phyloP scores from a whole-genome alignment of 768 basidiomycete genomes.

The Auricularia cornea region DNA sequence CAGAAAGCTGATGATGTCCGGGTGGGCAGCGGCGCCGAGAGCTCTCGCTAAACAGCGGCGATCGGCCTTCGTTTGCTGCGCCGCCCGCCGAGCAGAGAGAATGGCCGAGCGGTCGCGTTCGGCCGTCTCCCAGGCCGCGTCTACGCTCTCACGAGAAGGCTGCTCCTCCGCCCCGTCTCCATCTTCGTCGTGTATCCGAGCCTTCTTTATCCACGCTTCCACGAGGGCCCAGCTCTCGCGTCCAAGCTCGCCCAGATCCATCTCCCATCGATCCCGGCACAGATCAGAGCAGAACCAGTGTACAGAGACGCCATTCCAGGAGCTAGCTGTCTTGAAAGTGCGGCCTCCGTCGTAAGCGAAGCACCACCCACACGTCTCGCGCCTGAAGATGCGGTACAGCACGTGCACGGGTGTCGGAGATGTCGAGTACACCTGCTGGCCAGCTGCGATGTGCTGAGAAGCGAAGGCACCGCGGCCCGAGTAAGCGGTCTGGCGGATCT shows the following conservation, averaged over 20 bases:
- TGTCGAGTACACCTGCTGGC: neutral
- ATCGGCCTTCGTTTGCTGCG: neutral
- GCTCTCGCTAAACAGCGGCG: neutral
- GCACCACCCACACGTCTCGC: neutral
- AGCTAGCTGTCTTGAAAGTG: neutral
- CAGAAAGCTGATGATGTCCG: neutral
- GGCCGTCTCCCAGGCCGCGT: neutral
- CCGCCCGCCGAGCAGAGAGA: neutral
- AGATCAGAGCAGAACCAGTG: neutral
- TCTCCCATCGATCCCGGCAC: neutral
- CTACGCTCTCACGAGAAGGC: neutral
- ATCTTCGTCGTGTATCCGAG: neutral
- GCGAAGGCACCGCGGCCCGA: neutral
- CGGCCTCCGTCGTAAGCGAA: neutral
- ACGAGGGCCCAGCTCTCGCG: neutral
- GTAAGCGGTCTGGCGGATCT: neutral
- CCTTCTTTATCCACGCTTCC: neutral
- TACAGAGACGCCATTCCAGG: neutral
- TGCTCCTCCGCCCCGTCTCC: neutral
- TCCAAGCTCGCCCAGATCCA: neutral
- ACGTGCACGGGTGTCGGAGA: neutral
- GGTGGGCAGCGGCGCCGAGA: neutral
- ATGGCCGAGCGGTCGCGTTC: neutral
- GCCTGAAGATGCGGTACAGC: neutral
- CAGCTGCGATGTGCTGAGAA: neutral